Conservation (phyloP, 1,284 basidiomycete genomes). For the Microbotryum lychnidis-dioicae region DNA sequence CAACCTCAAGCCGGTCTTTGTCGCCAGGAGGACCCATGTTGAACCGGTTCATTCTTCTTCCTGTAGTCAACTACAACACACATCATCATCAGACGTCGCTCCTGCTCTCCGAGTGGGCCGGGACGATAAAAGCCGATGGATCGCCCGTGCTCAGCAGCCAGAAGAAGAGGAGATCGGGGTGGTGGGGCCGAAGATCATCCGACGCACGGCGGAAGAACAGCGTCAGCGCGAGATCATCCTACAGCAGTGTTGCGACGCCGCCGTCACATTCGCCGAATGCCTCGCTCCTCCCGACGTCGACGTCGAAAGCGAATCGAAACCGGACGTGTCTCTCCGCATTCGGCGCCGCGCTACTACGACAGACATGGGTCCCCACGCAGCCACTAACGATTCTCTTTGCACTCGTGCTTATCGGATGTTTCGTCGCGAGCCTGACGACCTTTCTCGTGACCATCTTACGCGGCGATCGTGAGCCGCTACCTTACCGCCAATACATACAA, state of each 20-base stretch:
- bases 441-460: slow-evolving; percentile 85
- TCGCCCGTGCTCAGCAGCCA: slow-evolving; percentile 23
- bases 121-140: slow-evolving; percentile 18
- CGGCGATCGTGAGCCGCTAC: slow-evolving; percentile 87
- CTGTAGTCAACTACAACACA: slow-evolving; percentile 10
- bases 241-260: slow-evolving; percentile 5
- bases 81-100: slow-evolving; percentile 26
- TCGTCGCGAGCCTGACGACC: slow-evolving; percentile 45
- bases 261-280: neutral
- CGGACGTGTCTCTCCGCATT: slow-evolving; percentile 8
- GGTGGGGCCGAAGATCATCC: slow-evolving; percentile 22
- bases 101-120: slow-evolving; percentile 24
- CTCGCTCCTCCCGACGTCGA: slow-evolving; percentile 8
- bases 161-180: slow-evolving; percentile 19
- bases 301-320: neutral
- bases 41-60: neutral
- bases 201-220: slow-evolving; percentile 16
- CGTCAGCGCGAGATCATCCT: slow-evolving; percentile 1
- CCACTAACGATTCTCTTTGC: slow-evolving; percentile 70
- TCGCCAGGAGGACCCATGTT: neutral
- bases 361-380: slow-evolving; percentile 69
- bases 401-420: slow-evolving; percentile 55
- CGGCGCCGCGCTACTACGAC: slow-evolving; percentile 48
- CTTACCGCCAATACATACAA: slow-evolving; percentile 83
- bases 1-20: slow-evolving; percentile 15